Conservation (phyloP, 345 rosid genomes). For the Erysimum cheiranthoides region DNA sequence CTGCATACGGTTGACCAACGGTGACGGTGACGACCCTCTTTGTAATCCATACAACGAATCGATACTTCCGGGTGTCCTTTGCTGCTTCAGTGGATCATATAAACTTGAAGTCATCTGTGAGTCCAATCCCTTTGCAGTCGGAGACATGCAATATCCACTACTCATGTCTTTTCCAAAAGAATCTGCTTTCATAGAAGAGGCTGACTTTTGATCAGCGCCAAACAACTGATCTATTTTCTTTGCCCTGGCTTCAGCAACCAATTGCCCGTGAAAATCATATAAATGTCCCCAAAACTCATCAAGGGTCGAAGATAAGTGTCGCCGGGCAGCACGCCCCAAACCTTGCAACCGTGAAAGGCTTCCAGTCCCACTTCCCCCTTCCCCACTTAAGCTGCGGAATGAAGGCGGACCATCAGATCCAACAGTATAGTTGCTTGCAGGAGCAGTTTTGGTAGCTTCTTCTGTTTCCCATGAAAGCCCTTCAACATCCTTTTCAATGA, state of each 20-base stretch:
- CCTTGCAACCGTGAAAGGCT: slow-evolving; percentile 96
- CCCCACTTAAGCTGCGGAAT: slow-evolving; percentile 83
- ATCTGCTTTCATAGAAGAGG: slow-evolving; percentile 57
- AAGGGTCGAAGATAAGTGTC: slow-evolving; percentile 72
- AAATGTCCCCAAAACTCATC: slow-evolving; percentile 97
- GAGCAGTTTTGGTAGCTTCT: slow-evolving; percentile 59
- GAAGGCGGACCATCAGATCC: slow-evolving; percentile 82
- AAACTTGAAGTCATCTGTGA: slow-evolving; percentile 53
- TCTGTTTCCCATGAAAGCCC: slow-evolving; percentile 73
- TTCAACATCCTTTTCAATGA: slow-evolving; percentile 64
- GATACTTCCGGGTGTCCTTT: slow-evolving; percentile 54
- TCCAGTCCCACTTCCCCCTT: slow-evolving; percentile 80
- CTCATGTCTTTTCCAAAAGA: slow-evolving; percentile 53
- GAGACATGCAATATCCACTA: slow-evolving; percentile 55
- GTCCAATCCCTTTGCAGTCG: slow-evolving; percentile 67
- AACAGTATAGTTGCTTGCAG: slow-evolving; percentile 54
- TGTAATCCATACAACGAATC: slow-evolving; percentile 68
- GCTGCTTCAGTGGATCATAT: slow-evolving; percentile 66
- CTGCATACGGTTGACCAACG: slow-evolving; percentile 62
- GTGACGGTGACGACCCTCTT: slow-evolving; percentile 60
- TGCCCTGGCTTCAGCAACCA: slow-evolving; percentile 67
- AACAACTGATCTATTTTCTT: slow-evolving; percentile 67
- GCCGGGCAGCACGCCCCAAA: slow-evolving; percentile 94
- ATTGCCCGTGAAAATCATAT: slow-evolving; percentile 79
- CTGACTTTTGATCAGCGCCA: slow-evolving; percentile 56